A percentile compares a stretch with the other conserved stretches of the same genome.
Conservation (phyloP, 108 stramenopile species). For the Nitzschia inconspicua region DNA sequence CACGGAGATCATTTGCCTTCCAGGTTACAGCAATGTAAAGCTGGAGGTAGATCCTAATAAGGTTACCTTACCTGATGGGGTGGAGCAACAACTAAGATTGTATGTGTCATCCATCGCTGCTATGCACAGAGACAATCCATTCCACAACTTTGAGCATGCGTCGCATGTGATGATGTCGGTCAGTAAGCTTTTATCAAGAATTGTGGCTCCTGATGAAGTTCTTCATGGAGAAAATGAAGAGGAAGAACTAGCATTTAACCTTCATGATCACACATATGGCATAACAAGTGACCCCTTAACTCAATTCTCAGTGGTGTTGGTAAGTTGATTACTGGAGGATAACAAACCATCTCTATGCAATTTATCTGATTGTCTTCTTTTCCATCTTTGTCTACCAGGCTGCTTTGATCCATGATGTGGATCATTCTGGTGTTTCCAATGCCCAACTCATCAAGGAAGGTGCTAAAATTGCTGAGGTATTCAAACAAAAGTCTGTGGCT, state of each 20-base stretch:
- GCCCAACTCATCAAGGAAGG: constrained; percentile 43
- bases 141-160: constrained; percentile 45
- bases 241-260: neutral
- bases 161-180: constrained; percentile 49
- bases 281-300: constrained; percentile 45
- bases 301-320: constrained; percentile 49
- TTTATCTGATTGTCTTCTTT: neutral
- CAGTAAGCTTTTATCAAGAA: constrained; percentile 39
- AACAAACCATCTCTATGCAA: neutral
- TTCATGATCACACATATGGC: constrained; percentile 36
- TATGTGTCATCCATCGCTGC: constrained; percentile 36
- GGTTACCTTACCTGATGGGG: constrained; percentile 32
- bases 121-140: constrained; percentile 39
- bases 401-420: constrained; percentile 57
- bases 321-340: neutral
- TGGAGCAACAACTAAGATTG: constrained; percentile 22
- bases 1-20: constrained; percentile 22
- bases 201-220: constrained; percentile 33
- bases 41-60: constrained; percentile 1
- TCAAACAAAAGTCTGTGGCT: constrained; percentile 34
- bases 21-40: constrained; percentile 13
- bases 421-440: constrained; percentile 50
- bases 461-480: constrained; percentile 21
- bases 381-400: constrained; percentile 9
- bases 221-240: constrained; percentile 18